A percentile compares a stretch with the other conserved stretches of the same genome.
Evolutionary conservation across 2,329 filamentous ascomycete genomes (phyloP).

Genomic region (Scedosporium minutisporum): DNA sequence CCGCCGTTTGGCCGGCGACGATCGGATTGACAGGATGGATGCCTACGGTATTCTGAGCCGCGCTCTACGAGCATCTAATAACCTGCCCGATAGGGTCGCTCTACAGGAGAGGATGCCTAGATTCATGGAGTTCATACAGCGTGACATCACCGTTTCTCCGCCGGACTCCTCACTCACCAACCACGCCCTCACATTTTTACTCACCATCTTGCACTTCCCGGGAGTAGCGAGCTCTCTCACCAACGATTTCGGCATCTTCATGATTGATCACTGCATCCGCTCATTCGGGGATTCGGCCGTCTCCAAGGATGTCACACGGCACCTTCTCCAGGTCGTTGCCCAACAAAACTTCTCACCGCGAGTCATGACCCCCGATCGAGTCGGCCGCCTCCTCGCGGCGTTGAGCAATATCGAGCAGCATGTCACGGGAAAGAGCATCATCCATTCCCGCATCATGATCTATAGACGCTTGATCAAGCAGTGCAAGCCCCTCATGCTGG

Average conservation of each 20-base stretch:
- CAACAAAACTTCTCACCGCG: conserved; percentile 69
- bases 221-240: conserved; percentile 62
- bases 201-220: conserved; percentile 65
- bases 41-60: conserved; percentile 74
- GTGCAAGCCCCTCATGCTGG: conserved; percentile 58
- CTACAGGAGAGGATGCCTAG: conserved; percentile 67
- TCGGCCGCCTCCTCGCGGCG: conserved; percentile 59
- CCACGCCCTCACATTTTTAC: conserved; percentile 68
- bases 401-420: conserved; percentile 65
- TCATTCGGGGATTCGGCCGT: conserved; percentile 58
- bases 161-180: conserved; percentile 62
- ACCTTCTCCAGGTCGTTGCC: conserved; percentile 71
- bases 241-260: conserved; percentile 68
- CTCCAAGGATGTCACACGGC: conserved; percentile 69
- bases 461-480: conserved; percentile 71
- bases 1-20: conserved; percentile 67
- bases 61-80: conserved; percentile 71
- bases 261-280: conserved; percentile 72
- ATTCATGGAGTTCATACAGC: conserved; percentile 71
- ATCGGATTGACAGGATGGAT: conserved; percentile 66
- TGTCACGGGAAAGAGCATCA: conserved; percentile 69
- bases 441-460: conserved; percentile 66
- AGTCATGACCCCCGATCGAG: conserved; percentile 62
- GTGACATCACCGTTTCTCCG: conserved; percentile 57
- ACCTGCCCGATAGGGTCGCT: conserved; percentile 64